A percentile compares a stretch with the other conserved stretches of the same genome.
phyloP scores from a whole-genome alignment of 1,284 basidiomycete species.

The Omphalotus olearius region DNA sequence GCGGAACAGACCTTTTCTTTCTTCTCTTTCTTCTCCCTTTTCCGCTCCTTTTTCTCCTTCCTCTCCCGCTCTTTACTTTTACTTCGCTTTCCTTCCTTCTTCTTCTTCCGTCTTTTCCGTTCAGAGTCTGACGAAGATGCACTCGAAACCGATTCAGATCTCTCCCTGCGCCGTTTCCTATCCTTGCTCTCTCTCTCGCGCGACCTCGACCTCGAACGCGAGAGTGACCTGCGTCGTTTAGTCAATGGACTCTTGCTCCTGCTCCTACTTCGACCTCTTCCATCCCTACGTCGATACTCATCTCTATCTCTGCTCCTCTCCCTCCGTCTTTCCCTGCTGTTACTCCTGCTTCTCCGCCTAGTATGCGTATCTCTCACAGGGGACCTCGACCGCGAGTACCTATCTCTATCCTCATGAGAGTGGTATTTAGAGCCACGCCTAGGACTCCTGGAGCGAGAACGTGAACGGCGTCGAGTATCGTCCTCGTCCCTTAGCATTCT shows the following conservation, averaged over 20 bases:
- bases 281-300: neutral
- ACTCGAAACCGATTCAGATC: conserved; percentile 27
- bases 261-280: conserved; percentile 16
- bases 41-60: conserved; percentile 57
- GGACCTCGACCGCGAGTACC: conserved; percentile 7
- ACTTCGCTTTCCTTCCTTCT: conserved; percentile 41
- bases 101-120: conserved; percentile 35
- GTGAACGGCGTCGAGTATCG: neutral
- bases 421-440: neutral
- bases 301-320: conserved; percentile 2
- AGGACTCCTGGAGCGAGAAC: conserved; percentile 5
- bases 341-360: neutral
- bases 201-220: conserved; percentile 22
- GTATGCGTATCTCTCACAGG: neutral
- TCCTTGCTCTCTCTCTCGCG: conserved; percentile 25
- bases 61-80: conserved; percentile 37
- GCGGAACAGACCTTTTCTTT: conserved; percentile 33
- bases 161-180: conserved; percentile 24
- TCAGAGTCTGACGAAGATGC: conserved; percentile 33
- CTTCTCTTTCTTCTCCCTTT: conserved; percentile 63
- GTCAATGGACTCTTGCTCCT: conserved; percentile 5
- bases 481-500: conserved; percentile 1
- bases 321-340: conserved; percentile 9
- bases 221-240: conserved; percentile 20
- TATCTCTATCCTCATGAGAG: neutral